Conservation (phyloP, 2,329 filamentous ascomycete genomes). For the Ophiosphaerella herpotricha region DNA sequence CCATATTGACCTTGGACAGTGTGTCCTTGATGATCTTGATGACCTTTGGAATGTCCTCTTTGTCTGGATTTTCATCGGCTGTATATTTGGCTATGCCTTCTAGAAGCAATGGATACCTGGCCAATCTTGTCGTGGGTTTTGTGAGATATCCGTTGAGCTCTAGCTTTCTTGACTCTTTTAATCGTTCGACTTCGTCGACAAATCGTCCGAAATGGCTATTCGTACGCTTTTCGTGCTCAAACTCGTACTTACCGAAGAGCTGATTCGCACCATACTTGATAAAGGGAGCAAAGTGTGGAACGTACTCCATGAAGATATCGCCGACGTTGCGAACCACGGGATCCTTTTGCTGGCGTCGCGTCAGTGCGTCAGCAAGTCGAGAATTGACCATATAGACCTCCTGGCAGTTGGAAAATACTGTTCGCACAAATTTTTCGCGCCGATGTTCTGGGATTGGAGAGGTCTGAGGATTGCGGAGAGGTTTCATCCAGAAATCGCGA, state of each 20-base stretch:
- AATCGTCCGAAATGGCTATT: conserved; percentile 88
- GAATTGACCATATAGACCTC: conserved; percentile 94
- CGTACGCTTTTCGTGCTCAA: conserved; percentile 89
- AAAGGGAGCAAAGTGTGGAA: conserved; percentile 91
- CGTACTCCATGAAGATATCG: conserved; percentile 91
- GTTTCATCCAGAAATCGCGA: conserved; percentile 97
- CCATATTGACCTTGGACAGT: conserved; percentile 84
- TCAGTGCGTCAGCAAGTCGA: conserved; percentile 83
- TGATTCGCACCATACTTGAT: conserved; percentile 96
- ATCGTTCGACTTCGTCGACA: conserved; percentile 92
- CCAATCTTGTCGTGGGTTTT: conserved; percentile 93
- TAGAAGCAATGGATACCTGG: conserved; percentile 87
- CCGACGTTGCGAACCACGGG: conserved; percentile 88
- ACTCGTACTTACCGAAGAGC: conserved; percentile 95
- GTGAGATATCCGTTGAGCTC: conserved; percentile 97
- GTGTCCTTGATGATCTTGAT: conserved; percentile 85
- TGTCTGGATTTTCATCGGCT: conserved; percentile 84
- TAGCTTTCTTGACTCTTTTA: conserved; percentile 95
- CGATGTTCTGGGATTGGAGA: conserved; percentile 89
- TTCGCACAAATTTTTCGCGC: conserved; percentile 87
- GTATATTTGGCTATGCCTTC: conserved; percentile 94
- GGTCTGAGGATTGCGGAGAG: conserved; percentile 68
- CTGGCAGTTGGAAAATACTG: conserved; percentile 93
- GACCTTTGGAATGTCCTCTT: conserved; percentile 88
- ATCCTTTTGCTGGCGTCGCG: conserved; percentile 84